A percentile compares a stretch with the other conserved stretches of the same genome.
phyloP scores from a whole-genome alignment of 179 eudicot species.

The Drosera spatulata region DNA sequence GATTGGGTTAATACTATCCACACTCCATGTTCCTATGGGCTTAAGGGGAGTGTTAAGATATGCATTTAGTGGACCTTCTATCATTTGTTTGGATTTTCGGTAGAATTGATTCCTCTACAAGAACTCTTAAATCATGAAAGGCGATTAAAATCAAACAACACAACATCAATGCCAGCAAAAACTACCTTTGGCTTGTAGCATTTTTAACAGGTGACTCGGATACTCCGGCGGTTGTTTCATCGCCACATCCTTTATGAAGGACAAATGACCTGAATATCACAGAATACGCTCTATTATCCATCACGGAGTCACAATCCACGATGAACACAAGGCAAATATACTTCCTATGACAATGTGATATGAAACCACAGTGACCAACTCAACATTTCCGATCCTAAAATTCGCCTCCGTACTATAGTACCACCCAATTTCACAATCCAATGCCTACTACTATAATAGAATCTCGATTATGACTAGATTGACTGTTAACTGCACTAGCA shows the following conservation, averaged over 20 bases:
- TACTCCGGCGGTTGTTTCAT: slow-evolving; percentile 50
- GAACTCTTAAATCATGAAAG: background rate
- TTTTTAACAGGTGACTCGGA: slow-evolving; percentile 43
- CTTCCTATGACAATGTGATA: background rate
- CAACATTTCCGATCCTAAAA: no score
- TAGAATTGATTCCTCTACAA: no score
- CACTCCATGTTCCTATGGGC: no score
- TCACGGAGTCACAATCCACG: background rate
- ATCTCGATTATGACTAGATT: no score
- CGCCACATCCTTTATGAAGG: slow-evolving; percentile 54
- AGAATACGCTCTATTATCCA: background rate
- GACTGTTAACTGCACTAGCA: background rate
- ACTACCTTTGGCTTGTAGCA: slow-evolving; percentile 62
- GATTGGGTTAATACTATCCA: no score
- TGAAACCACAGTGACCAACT: no score
- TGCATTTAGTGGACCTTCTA: no score
- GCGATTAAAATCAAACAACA: background rate
- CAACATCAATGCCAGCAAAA: background rate
- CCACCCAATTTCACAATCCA: no score
- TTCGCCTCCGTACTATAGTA: no score
- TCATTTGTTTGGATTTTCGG: no score
- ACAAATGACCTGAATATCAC: slow-evolving; percentile 42
- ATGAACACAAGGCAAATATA: background rate
- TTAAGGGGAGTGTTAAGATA: no score
- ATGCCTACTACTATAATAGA: no score